phyloP scores from a whole-genome alignment of 2,329 filamentous ascomycete species.

The Fusarium illudens region DNA sequence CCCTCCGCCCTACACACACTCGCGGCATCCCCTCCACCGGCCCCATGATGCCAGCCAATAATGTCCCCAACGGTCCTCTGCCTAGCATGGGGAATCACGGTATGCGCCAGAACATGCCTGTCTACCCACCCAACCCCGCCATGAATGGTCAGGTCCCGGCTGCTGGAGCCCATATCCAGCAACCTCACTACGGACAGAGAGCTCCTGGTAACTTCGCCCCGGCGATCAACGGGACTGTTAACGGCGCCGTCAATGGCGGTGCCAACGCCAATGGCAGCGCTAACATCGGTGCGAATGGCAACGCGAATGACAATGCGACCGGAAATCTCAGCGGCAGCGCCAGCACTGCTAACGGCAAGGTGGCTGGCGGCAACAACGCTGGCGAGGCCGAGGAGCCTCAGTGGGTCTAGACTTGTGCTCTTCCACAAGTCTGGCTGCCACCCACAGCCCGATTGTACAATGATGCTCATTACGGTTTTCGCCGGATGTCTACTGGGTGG shows the following conservation, averaged over 20 bases:
- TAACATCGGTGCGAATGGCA: constrained; percentile 10
- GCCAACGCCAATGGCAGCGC: constrained; percentile 8
- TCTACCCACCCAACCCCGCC: constrained; percentile 46
- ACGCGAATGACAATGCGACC: constrained; percentile 20
- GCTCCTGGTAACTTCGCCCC: constrained; percentile 40
- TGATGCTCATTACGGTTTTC: constrained; percentile 40
- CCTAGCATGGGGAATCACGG: constrained; percentile 28
- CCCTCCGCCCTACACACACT: constrained; percentile 55
- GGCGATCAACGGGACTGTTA: constrained; percentile 36
- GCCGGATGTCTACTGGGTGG: constrained; percentile 36
- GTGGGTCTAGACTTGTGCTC: constrained; percentile 50
- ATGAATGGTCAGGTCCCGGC: constrained; percentile 45
- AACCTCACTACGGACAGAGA: constrained; percentile 44
- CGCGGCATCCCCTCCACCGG: constrained; percentile 54
- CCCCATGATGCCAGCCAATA: constrained; percentile 47
- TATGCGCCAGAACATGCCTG: constrained; percentile 47
- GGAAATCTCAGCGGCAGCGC: constrained; percentile 35
- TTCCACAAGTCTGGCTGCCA: constrained; percentile 34
- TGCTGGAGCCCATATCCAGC: constrained; percentile 40
- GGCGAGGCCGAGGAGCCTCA: constrained; percentile 47
- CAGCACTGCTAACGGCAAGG: constrained; percentile 20
- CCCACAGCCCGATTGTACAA: constrained; percentile 46
- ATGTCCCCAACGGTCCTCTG: constrained; percentile 38
- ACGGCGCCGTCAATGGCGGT: constrained; percentile 36
- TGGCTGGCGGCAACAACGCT: constrained; percentile 13